These are phyloP conservation scores for Mycena capillaripes DNA, from an alignment of 768 basidiomycete species.

Conservation along the genomic window DNA sequence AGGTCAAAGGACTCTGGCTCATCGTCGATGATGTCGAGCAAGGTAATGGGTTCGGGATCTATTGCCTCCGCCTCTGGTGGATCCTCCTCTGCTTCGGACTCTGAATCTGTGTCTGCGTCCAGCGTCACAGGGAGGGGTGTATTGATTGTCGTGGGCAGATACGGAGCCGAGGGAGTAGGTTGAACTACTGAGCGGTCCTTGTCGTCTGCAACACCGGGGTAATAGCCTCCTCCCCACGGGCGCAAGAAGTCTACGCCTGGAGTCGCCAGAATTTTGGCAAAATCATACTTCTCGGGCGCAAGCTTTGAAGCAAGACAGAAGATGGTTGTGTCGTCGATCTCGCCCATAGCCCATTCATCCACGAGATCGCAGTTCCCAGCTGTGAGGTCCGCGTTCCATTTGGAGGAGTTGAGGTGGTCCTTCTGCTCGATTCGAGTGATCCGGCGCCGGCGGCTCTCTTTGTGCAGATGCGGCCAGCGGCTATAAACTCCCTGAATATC, in stretches of 20 bases:
- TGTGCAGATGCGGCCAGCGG: not conserved
- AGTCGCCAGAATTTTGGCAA: not conserved
- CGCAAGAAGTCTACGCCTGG: not conserved
- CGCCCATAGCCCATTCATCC: not conserved
- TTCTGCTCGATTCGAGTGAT: not conserved
- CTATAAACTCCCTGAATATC: constrained; percentile 7
- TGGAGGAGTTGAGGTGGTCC: constrained; percentile 11
- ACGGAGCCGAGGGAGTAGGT: not conserved
- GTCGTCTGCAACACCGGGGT: not conserved
- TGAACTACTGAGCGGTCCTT: not conserved
- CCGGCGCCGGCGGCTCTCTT: constrained; percentile 3
- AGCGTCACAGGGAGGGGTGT: not conserved
- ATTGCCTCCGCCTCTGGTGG: not conserved
- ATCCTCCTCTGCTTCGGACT: constrained; percentile 24
- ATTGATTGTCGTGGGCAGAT: not conserved
- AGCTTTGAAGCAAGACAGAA: not conserved
- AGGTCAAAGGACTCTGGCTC: constrained; percentile 29
- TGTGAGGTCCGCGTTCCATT: not conserved
- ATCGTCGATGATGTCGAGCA: constrained; percentile 45
- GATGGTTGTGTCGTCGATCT: not conserved
- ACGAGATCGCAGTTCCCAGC: not conserved
- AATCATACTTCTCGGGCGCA: not conserved
- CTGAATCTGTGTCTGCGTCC: not conserved
- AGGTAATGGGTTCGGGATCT: constrained; percentile 20
- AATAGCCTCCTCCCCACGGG: not conserved